Conservation (phyloP, 176 grass and related monocot species). For the maize (Zea mays) region Zm-B73-REFERENCE-NAM-5.0 NC_050097.1:232128001-232128500, state of each 20-base stretch:
- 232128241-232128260: slow-evolving; percentile 61
- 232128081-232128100: slow-evolving; percentile 75
- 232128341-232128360: slow-evolving; percentile 89
- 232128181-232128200: slow-evolving; percentile 75
- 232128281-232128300: not conserved
- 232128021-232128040: slow-evolving; percentile 60
- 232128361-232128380: slow-evolving; percentile 24
- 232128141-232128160: not conserved
- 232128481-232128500: not conserved
- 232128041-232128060: slow-evolving; percentile 80
- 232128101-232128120: slow-evolving; percentile 67
- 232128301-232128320: slow-evolving; percentile 24
- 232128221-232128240: slow-evolving; percentile 89
- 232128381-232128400: not conserved
- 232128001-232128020: slow-evolving; percentile 17
- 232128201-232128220: slow-evolving; percentile 62
- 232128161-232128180: slow-evolving; percentile 58
- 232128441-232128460: not conserved
- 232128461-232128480: not conserved
- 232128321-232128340: slow-evolving; percentile 67
- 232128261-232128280: not conserved
- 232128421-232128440: not conserved
- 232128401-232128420: not conserved
- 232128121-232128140: slow-evolving; percentile 53
- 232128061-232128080: slow-evolving; percentile 72